Conservation (phyloP, 2,329 filamentous ascomycete genomes). For the Cordyceps fumosorosea region DNA sequence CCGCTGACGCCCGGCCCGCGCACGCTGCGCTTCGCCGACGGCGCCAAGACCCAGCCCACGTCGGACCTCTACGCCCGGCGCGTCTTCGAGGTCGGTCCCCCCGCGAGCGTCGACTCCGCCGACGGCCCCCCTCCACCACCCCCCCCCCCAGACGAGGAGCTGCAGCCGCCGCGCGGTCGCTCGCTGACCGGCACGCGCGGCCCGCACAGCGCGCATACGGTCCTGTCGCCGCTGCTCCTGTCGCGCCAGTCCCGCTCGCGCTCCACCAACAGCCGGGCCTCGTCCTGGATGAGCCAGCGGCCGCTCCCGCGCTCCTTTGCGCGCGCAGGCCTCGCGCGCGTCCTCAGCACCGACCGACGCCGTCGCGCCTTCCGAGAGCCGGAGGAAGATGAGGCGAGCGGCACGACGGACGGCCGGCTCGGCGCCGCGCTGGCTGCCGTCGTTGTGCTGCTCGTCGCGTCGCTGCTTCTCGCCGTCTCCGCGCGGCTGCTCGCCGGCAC, state of each 20-base stretch:
- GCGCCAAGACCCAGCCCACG: neutral
- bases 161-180: neutral
- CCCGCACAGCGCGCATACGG: conserved; percentile 8
- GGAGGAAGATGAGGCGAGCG: too few species aligned
- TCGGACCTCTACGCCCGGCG: neutral
- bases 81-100: neutral
- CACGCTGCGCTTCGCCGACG: conserved; percentile 18
- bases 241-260: conserved; percentile 21
- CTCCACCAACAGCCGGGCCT: conserved; percentile 21
- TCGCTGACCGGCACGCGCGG: neutral
- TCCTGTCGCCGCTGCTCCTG: conserved; percentile 17
- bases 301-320: neutral
- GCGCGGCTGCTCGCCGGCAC: conserved; percentile 56
- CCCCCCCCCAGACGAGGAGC: neutral
- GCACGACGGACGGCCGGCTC: conserved; percentile 2
- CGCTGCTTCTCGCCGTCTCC: conserved; percentile 50
- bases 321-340: neutral
- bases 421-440: conserved; percentile 29
- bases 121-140: neutral
- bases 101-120: neutral
- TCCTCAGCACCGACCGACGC: conserved; percentile 11
- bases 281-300: conserved; percentile 13
- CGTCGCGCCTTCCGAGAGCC: neutral
- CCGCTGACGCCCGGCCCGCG: conserved; percentile 15
- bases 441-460: conserved; percentile 45